Evolutionary conservation across 2,329 filamentous ascomycete genomes (phyloP).

Genomic region (Aspergillus sp.): DNA sequence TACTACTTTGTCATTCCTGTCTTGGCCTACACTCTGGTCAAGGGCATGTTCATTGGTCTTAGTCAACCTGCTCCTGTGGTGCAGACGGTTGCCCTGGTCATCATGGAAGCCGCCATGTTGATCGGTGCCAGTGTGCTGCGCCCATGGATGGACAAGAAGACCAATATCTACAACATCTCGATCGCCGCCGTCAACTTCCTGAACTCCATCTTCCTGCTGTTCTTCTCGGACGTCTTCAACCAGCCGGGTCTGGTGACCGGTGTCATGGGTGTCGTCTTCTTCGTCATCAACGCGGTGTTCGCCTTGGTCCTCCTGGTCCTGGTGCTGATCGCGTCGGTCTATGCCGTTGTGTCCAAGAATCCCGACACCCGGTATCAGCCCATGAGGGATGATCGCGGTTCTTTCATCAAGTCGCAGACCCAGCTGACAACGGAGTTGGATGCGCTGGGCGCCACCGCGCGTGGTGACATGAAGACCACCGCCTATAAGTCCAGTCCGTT

Average conservation of each 20-base stretch:
- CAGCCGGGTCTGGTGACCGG: conserved; percentile 80
- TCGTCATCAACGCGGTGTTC: conserved; percentile 82
- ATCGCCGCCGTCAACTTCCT: conserved; percentile 89
- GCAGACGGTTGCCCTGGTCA: conserved; percentile 77
- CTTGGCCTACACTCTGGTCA: conserved; percentile 76
- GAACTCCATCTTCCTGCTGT: conserved; percentile 82
- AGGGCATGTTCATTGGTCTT: conserved; percentile 84
- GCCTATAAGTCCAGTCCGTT: conserved; percentile 60
- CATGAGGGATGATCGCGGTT: conserved; percentile 93
- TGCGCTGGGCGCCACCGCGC: conserved; percentile 81
- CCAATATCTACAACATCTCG: conserved; percentile 92
- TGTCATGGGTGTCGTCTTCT: conserved; percentile 85
- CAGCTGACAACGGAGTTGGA: conserved; percentile 85
- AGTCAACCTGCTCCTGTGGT: conserved; percentile 68
- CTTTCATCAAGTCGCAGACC: conserved; percentile 95
- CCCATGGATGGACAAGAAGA: conserved; percentile 99
- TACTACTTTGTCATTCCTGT: conserved; percentile 91
- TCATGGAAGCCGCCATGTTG: conserved; percentile 77
- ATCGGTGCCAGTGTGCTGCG: conserved; percentile 76
- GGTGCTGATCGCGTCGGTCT: conserved; percentile 72
- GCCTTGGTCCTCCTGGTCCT: conserved; percentile 79
- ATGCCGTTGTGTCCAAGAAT: conserved; percentile 86
- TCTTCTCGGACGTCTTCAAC: conserved; percentile 85
- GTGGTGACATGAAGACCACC: conserved; percentile 69
- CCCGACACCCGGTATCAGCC: conserved; percentile 93